Evolutionary conservation across 1,284 basidiomycete genomes (phyloP).

Genomic region (Ganoderma lingzhi): DNA sequence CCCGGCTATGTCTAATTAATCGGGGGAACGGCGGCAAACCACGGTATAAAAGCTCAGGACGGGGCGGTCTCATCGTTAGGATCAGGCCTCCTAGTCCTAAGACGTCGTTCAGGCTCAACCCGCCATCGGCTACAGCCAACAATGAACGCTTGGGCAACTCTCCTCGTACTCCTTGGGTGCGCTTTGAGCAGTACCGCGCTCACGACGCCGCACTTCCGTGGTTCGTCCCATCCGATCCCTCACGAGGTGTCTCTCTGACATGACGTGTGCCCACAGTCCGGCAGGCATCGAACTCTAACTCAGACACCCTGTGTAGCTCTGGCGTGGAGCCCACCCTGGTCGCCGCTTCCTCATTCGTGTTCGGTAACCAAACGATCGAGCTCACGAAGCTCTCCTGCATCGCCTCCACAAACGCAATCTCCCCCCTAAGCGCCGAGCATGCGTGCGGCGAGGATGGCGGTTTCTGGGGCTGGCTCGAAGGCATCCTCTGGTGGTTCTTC

Average conservation of each 20-base stretch:
- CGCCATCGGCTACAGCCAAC: neutral
- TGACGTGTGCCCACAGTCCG: constrained; percentile 17
- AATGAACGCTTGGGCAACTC: constrained; percentile 23
- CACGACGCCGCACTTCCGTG: constrained; percentile 22
- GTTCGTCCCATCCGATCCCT: constrained; percentile 14
- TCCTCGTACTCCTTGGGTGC: constrained; percentile 24
- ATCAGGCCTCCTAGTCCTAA: constrained; percentile 3
- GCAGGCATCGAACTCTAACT: constrained; percentile 16
- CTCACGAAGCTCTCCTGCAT: constrained; percentile 25
- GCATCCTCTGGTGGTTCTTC: constrained; percentile 26
- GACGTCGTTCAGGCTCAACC: constrained; percentile 1
- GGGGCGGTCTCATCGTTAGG: neutral
- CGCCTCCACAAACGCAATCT: neutral
- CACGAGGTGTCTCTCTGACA: neutral
- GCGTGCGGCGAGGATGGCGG: constrained; percentile 2
- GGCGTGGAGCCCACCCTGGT: constrained; percentile 11
- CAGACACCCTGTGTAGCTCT: constrained; percentile 17
- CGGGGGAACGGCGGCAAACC: neutral
- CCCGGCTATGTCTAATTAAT: neutral
- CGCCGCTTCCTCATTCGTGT: constrained; percentile 4
- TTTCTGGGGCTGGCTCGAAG: constrained; percentile 19
- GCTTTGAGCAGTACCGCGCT: constrained; percentile 22
- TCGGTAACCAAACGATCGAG: constrained; percentile 18
- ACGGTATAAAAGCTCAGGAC: neutral
- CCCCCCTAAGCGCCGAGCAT: constrained; percentile 11